phyloP scores from a whole-genome alignment of 2,329 filamentous ascomycete species.

The Phialophora verrucosa region DNA sequence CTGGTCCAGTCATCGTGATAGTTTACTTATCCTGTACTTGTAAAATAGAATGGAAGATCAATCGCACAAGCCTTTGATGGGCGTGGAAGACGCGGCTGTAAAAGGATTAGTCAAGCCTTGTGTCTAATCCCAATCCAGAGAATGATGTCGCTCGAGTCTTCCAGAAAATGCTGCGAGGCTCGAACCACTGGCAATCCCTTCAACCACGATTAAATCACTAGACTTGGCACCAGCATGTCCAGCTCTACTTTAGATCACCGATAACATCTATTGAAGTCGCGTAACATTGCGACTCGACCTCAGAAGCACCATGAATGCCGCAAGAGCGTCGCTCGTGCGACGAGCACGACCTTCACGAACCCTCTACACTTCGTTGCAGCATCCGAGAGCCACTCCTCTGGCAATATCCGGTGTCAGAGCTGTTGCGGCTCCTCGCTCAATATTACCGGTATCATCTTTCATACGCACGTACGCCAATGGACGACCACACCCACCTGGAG shows the following conservation, averaged over 20 bases:
- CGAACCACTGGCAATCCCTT: neutral
- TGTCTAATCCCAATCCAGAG: neutral
- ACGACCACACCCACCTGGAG: slow-evolving; percentile 77
- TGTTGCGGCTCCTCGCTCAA: slow-evolving; percentile 16
- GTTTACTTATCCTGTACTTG: neutral
- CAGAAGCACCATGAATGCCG: slow-evolving; percentile 28
- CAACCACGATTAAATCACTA: neutral
- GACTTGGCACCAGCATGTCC: slow-evolving; percentile 14
- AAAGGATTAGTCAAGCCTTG: neutral
- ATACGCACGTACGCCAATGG: slow-evolving; percentile 61
- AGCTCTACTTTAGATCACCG: slow-evolving; percentile 24
- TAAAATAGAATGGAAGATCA: neutral
- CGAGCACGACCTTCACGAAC: slow-evolving; percentile 30
- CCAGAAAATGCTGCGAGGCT: slow-evolving; percentile 17
- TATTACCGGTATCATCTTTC: slow-evolving; percentile 16
- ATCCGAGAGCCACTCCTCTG: slow-evolving; percentile 21
- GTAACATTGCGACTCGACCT: slow-evolving; percentile 14
- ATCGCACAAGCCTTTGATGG: neutral
- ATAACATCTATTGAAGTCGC: slow-evolving; percentile 29
- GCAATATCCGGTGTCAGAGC: slow-evolving; percentile 5
- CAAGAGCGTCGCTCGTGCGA: slow-evolving; percentile 35
- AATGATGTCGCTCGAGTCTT: slow-evolving; percentile 25
- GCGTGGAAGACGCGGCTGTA: neutral
- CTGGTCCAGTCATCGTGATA: too few species aligned
- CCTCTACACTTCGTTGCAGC: slow-evolving; percentile 21